Conservation (phyloP, 2,329 filamentous ascomycete species). For the Colletotrichum musae region DNA sequence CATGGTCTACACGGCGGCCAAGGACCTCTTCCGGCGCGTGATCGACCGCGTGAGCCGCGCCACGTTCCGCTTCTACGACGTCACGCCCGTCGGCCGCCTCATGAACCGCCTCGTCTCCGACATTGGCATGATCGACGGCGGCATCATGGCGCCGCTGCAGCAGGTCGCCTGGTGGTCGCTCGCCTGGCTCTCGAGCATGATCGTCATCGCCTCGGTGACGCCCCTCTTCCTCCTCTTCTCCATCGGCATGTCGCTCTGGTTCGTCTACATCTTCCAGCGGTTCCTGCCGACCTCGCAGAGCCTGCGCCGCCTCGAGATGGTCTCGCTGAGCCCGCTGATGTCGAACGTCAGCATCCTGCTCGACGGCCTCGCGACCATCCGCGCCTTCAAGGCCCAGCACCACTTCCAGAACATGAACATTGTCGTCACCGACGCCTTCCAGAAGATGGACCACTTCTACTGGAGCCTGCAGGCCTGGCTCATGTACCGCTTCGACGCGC, state of each 20-base stretch:
- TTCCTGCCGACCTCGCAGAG: constrained; percentile 90
- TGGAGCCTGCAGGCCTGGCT: constrained; percentile 92
- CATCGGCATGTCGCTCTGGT: constrained; percentile 74
- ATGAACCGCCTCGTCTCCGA: constrained; percentile 95
- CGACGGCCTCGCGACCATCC: constrained; percentile 88
- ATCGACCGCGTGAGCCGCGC: constrained; percentile 82
- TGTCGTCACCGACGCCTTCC: constrained; percentile 86
- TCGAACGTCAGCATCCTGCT: constrained; percentile 93
- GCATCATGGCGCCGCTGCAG: constrained; percentile 83
- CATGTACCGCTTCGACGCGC: constrained; percentile 80
- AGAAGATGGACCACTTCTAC: constrained; percentile 97
- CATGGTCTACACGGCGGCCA: constrained; percentile 86
- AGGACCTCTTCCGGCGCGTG: constrained; percentile 80
- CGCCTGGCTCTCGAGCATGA: constrained; percentile 79
- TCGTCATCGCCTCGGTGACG: constrained; percentile 85
- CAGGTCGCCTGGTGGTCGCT: constrained; percentile 79
- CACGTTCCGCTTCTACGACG: constrained; percentile 91
- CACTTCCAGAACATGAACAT: constrained; percentile 88
- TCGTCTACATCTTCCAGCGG: constrained; percentile 80
- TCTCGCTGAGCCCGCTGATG: constrained; percentile 88
- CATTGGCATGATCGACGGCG: constrained; percentile 89
- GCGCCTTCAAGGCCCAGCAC: constrained; percentile 83
- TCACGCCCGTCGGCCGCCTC: constrained; percentile 87
- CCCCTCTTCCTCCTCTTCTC: constrained; percentile 83
- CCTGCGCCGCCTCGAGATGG: constrained; percentile 88